These are phyloP conservation scores for Hypoxylon cercidicola DNA, from an alignment of 495 filamentous ascomycete species.

Conservation along the genomic window DNA sequence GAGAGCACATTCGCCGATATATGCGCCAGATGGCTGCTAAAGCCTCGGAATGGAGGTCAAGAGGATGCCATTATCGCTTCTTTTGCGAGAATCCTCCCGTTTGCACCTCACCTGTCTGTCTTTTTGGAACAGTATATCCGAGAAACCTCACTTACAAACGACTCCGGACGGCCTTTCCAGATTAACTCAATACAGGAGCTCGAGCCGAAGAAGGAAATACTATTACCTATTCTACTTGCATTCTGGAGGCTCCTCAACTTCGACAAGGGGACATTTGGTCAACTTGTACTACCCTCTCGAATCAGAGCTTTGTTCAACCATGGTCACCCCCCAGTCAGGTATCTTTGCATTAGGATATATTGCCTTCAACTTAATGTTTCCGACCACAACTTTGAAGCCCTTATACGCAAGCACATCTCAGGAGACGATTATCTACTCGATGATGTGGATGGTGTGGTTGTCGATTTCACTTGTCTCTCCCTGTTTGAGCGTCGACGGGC, in stretches of 20 bases:
- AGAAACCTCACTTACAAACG: slow-evolving; percentile 38
- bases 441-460: slow-evolving; percentile 76
- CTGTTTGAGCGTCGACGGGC: slow-evolving; percentile 77
- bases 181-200: slow-evolving; percentile 40
- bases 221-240: slow-evolving; percentile 67
- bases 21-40: slow-evolving; percentile 76
- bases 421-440: slow-evolving; percentile 68
- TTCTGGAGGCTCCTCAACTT: slow-evolving; percentile 80
- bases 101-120: slow-evolving; percentile 75
- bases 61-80: slow-evolving; percentile 70
- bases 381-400: slow-evolving; percentile 76
- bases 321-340: slow-evolving; percentile 69
- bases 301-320: slow-evolving; percentile 76
- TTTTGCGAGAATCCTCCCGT: slow-evolving; percentile 81
- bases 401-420: slow-evolving; percentile 72
- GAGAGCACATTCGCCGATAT: slow-evolving; percentile 79
- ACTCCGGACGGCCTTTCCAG: slow-evolving; percentile 17
- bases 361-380: slow-evolving; percentile 82
- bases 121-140: slow-evolving; percentile 60
- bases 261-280: slow-evolving; percentile 71
- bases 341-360: slow-evolving; percentile 82
- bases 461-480: slow-evolving; percentile 87
- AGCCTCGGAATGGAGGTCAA: slow-evolving; percentile 43
- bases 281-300: slow-evolving; percentile 69
- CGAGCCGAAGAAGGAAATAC: slow-evolving; percentile 13